Evolutionary conservation across 140 eudicot species (phyloP), one percentile per base, ranked within the genome.

Genomic region (Oenanthe javanica): DNA sequence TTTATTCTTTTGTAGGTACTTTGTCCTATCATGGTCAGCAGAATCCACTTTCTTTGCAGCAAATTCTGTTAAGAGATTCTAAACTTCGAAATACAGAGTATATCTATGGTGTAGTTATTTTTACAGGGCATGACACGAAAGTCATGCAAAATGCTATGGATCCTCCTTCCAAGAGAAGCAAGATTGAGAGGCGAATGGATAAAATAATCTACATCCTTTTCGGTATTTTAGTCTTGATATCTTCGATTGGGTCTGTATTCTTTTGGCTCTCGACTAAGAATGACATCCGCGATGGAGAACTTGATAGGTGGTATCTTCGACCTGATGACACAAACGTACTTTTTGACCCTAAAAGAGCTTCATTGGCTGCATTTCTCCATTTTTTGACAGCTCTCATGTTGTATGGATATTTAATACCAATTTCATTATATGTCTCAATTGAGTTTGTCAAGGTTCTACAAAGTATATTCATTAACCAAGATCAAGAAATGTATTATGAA

Each of bases 161-260:
- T 63, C 98, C 99, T 38, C 99, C 99, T 82, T 96, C 99, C 2
- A 96, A 96, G 84, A 89, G 99, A 83, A 96, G 99, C 78, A 89
- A 82, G 79, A 89, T 93, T n/a, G 99, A 96, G 86, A 88, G 83
- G 73, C 89, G 88, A 82, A 88, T 93, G 96, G 99, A 96, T 80
- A 91, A 87, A 84, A 88, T 96, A 74, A 87, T 96, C 50, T 96
- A 93, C 85, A 82, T 93, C 72, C 93, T 91, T 31, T 96, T 96
- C 80, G 87, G 91, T 86, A 59, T 87, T 77, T 82, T 96, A 75
- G 81, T 93, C 78, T 78, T 89, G 45, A 84, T 91, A 80, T 86
- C 97, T 51, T 91, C 90, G 31, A 80, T 86, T 23, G 98, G 98
- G 70, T 96, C 99, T 54, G 55, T 93, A 81, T 93, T 92, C 76